phyloP scores from a whole-genome alignment of 768 basidiomycete genomes.

The Termitomyces sp. region DNA sequence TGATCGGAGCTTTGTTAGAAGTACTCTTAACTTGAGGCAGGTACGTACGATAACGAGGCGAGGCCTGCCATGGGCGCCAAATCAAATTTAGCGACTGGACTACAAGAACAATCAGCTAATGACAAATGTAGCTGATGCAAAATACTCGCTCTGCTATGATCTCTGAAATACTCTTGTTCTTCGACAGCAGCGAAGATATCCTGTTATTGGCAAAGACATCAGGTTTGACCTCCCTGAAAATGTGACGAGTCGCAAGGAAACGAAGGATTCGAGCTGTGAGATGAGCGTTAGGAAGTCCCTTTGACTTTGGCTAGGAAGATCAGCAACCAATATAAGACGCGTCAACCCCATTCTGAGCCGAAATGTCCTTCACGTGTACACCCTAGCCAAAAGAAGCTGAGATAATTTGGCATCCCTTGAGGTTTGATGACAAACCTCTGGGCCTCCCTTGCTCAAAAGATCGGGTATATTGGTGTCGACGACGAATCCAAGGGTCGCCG shows the following conservation, averaged over 20 bases:
- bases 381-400: slow-evolving; percentile 16
- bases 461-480: slow-evolving; percentile 30
- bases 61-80: slow-evolving; percentile 15
- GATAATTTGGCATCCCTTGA: slow-evolving; percentile 1
- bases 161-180: slow-evolving; percentile 21
- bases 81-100: slow-evolving; percentile 16
- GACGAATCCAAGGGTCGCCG: slow-evolving; percentile 17
- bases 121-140: too few species aligned
- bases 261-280: slow-evolving; percentile 19
- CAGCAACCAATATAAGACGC: slow-evolving; percentile 28
- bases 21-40: background rate
- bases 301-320: background rate
- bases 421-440: background rate
- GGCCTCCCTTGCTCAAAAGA: slow-evolving; percentile 30
- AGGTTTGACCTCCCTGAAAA: slow-evolving; percentile 21
- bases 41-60: slow-evolving; percentile 12
- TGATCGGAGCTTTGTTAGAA: background rate
- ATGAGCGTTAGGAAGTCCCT: background rate
- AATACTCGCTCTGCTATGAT: slow-evolving; percentile 25
- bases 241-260: slow-evolving; percentile 20
- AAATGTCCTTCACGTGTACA: slow-evolving; percentile 30
- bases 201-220: slow-evolving; percentile 23
- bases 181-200: slow-evolving; percentile 25
- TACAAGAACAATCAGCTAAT: background rate
- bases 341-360: slow-evolving; percentile 23